Base-by-base conservation (phyloP, 2,329 filamentous ascomycete genomes). In the Penicillium corylophilum region DNA sequence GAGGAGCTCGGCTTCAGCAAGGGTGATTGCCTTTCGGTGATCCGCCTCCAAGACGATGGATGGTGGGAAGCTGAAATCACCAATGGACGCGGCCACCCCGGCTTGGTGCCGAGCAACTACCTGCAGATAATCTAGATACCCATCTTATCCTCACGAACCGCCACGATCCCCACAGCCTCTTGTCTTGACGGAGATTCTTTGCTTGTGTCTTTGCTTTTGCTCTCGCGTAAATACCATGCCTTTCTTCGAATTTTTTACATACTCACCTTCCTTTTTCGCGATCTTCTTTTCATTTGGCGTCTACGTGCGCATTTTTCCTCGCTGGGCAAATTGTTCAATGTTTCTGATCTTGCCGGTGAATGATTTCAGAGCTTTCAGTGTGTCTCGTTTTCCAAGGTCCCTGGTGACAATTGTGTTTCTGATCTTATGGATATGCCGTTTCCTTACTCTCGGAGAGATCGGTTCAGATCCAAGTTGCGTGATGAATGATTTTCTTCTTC, bases 41-140 rank as follows among this genome's bases (percentile, higher is more conserved):
- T 96, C 42, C 82, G 92, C 54, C 84, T 95, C 65, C 94, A 99
- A 74, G 94, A 99, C 69, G 94, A 99, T 68, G 94, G 94, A 18
- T 99, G 94, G 94, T 99, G 95, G 94, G 94, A 99, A 76, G 95
- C 95, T 12, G 93, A 96, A 71, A 84, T 96, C 36, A 89, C 92
- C 41, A 78, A 77, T 8, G 70, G 74, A 36, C 70, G 67, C n/a
- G 60, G 65, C 35, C 69, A 64, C 49, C 71, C 79, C 15, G 84
- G 84, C 22, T 72, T 87, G 60, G 84, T 87, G 46, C 84, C 84
- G 2, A 85, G 82, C 59, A 87, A 87, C 69, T 87, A 87, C 64
- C 67, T 87, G 50, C 83, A 86, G 70, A 76, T 77, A 48, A 83
- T 82, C 54, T 79, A 67, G 71, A 55, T 56, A 40, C 46, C 48